A percentile compares a stretch with the other conserved stretches of the same genome.
Evolutionary conservation across 208 protist genomes (phyloP).

Genomic region (Eutreptiella sp.): DNA sequence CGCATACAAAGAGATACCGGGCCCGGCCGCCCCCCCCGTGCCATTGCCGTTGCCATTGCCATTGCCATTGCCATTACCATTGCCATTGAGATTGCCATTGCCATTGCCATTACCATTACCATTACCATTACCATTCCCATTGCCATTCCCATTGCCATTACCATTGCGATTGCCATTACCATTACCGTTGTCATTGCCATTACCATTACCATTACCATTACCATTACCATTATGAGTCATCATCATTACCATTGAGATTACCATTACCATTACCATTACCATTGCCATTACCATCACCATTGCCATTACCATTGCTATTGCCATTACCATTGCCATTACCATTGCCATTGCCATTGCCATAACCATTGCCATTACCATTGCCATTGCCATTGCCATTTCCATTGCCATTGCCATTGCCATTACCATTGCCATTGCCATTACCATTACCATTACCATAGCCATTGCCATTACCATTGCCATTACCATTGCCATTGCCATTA

Average conservation of each 20-base stretch:
- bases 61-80: conserved; percentile 16
- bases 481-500: conserved; percentile 17
- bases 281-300: conserved; percentile 3
- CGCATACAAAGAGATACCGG: too few relatives aligned
- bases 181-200: conserved; percentile 16
- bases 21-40: background rate
- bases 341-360: conserved; percentile 26
- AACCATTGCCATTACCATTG: conserved; percentile 25
- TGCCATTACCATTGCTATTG: conserved; percentile 3
- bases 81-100: conserved; percentile 12
- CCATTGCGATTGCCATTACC: conserved; percentile 2
- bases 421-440: conserved; percentile 24
- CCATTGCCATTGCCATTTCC: too few relatives aligned
- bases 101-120: conserved; percentile 13
- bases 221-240: conserved; percentile 12
- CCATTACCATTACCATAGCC: conserved; percentile 29
- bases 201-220: conserved; percentile 10
- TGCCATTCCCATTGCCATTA: conserved; percentile 1
- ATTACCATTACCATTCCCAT: conserved; percentile 7
- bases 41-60: conserved; percentile 16
- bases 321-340: conserved; percentile 13
- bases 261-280: conserved; percentile 2
- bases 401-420: too few relatives aligned
- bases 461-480: conserved; percentile 15
- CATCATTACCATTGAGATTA: background rate